Evolutionary conservation across 2,329 filamentous ascomycete species (phyloP).

Genomic region (Amylocarpus encephaloides): DNA sequence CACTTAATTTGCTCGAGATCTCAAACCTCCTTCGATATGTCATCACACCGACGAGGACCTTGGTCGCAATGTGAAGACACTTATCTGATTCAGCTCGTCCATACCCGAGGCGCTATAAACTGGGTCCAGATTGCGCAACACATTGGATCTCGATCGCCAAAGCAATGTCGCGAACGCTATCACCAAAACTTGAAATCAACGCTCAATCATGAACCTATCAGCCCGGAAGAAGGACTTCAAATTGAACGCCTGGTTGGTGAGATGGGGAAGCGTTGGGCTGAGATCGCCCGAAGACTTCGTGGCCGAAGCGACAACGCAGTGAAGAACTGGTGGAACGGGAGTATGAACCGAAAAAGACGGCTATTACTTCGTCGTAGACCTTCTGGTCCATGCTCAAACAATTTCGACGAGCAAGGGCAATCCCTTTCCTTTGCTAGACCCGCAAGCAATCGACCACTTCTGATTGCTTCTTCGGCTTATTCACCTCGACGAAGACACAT

Average conservation of each 20-base stretch:
- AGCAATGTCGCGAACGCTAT: constrained; percentile 91
- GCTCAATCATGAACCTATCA: constrained; percentile 68
- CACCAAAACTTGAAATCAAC: constrained; percentile 85
- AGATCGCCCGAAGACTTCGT: constrained; percentile 75
- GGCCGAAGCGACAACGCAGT: constrained; percentile 91
- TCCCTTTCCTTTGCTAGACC: constrained; percentile 29
- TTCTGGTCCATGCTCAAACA: constrained; percentile 19
- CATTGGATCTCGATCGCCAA: constrained; percentile 74
- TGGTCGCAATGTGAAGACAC: constrained; percentile 77
- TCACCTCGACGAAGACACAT: constrained; percentile 40
- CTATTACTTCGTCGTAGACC: constrained; percentile 27
- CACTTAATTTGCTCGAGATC: not conserved
- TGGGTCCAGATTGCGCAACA: constrained; percentile 81
- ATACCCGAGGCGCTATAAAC: constrained; percentile 68
- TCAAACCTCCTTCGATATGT: constrained; percentile 16
- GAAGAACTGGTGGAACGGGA: constrained; percentile 98
- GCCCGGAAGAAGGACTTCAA: constrained; percentile 58
- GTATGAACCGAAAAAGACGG: constrained; percentile 67
- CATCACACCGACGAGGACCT: constrained; percentile 63
- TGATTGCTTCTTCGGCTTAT: constrained; percentile 25
- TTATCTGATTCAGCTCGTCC: constrained; percentile 63
- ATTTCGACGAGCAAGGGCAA: constrained; percentile 29
- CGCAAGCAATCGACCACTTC: constrained; percentile 15
- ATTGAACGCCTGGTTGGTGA: constrained; percentile 73
- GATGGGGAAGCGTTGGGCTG: constrained; percentile 85